These are phyloP conservation scores for Cucumis variabilis DNA, from an alignment of 331 rosid genomes.

Conservation along the genomic window DNA sequence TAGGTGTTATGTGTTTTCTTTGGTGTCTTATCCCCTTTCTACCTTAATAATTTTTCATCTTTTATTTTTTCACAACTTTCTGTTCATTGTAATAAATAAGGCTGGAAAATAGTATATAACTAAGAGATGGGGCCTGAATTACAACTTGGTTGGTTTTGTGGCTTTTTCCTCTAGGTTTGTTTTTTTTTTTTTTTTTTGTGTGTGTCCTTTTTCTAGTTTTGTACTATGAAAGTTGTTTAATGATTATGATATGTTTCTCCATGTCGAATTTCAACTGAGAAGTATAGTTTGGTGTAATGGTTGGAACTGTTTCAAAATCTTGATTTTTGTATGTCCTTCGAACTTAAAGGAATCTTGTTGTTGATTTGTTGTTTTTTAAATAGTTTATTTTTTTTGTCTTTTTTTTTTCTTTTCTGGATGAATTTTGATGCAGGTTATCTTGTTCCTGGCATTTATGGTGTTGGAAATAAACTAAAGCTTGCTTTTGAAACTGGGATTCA, in stretches of 20 bases:
- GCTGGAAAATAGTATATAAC: too few species aligned
- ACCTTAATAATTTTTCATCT: too few species aligned
- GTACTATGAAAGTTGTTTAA: not conserved
- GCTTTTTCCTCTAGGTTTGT: slow-evolving; percentile 81
- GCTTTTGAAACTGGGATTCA: slow-evolving; percentile 93
- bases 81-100: too few species aligned
- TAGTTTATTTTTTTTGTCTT: not conserved
- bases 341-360: not conserved
- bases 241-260: not conserved
- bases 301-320: not conserved
- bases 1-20: too few species aligned
- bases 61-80: too few species aligned
- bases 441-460: slow-evolving; percentile 94
- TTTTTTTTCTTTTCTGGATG: slow-evolving; percentile 4
- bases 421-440: slow-evolving; percentile 65
- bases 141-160: slow-evolving; percentile 79
- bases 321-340: not conserved
- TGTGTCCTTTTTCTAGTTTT: not conserved
- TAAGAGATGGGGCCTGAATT: too few species aligned
- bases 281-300: not conserved
- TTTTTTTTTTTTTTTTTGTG: not conserved
- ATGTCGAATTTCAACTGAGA: not conserved
- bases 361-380: not conserved
- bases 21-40: too few species aligned
- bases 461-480: slow-evolving; percentile 89